A percentile compares a stretch with the other conserved stretches of the same genome.
Conservation (phyloP, 1,284 basidiomycete genomes). For the Papiliotrema terrestris region DNA sequence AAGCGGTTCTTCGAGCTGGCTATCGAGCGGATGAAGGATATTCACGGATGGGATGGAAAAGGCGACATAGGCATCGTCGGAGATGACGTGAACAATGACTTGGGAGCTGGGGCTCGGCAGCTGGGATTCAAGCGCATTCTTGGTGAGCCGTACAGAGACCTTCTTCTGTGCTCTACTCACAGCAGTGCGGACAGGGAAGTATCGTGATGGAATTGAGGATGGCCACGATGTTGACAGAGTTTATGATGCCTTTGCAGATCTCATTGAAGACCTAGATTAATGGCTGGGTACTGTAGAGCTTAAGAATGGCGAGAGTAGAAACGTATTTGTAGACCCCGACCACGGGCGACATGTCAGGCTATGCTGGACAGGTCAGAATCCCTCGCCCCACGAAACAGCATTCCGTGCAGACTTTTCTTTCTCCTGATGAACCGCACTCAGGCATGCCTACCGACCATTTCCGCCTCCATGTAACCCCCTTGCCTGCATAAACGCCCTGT, state of each 20-base stretch:
- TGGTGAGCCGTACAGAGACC: conserved; percentile 49
- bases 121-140: conserved; percentile 62
- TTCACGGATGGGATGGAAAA: conserved; percentile 19
- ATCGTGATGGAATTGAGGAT: conserved; percentile 27
- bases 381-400: too few species aligned
- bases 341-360: too few species aligned
- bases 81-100: conserved; percentile 64
- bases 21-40: conserved; percentile 52
- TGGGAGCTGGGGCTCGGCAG: conserved; percentile 61
- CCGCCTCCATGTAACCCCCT: too few species aligned
- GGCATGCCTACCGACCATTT: too few species aligned
- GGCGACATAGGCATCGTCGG: conserved; percentile 59
- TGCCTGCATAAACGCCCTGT: too few species aligned
- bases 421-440: too few species aligned
- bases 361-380: too few species aligned
- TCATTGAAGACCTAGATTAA: conserved; percentile 50
- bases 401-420: too few species aligned
- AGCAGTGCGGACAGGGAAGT: conserved; percentile 40
- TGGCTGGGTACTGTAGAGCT: background rate
- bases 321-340: too few species aligned
- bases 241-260: conserved; percentile 57
- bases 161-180: conserved; percentile 1
- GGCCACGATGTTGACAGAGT: conserved; percentile 55
- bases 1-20: conserved; percentile 60
- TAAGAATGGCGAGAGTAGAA: too few species aligned